Base-by-base conservation (phyloP, 495 filamentous ascomycete species). In the Penicillium steckii region DNA sequence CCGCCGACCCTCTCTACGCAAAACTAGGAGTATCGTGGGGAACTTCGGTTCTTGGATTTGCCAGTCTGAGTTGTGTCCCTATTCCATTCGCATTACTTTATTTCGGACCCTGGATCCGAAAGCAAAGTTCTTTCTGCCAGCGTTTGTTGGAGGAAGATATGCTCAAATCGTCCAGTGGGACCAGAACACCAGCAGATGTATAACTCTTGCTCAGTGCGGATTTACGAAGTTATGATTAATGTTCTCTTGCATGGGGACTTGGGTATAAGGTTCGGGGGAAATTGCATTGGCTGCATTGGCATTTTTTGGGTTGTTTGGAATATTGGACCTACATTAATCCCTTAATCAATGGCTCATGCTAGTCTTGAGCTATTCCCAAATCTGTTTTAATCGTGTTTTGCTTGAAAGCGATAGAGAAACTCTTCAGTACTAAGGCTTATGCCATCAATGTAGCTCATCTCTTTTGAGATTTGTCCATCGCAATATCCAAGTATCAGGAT, bases 21-120 rank as follows among this genome's bases (percentile, higher is more conserved):
- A 58, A 57, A 10, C 59, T 79, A 5, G 75, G 75, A 0, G 72
- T 72, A 21, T 50, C 66, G 0, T 81, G 77, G 78, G 76, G 66
- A 2, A 72, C 69, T 1, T 70, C 65, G 1, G 44, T 79, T 4
- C 58, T 80, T n/a, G 78, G 70, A 6, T 78, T 80, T 50, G 52
- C 70, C 26, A 70, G 70, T 45, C 23, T 79, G 43, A 68, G 57
- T 23, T 69, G 73, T 32, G 63, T 69, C 10, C 69, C 69, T 4
- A 71, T 76, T 55, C 74, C 74, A 2, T 70, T 76, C 55, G 59
- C 64, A 38, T 57, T 78, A 30, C 42, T 74, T 22, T 66, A 62
- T 17, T 67, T 51, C 43, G 75, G 75, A 2, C 52, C 49, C 1
- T 63, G 54, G 56, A 69, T 78, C 15, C 59, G 75, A 13, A 57